Percentiles rank a stretch among this genome's conserved stretches.
phyloP scores from a whole-genome alignment of 495 filamentous ascomycete genomes.

The Penicillium canescens region DNA sequence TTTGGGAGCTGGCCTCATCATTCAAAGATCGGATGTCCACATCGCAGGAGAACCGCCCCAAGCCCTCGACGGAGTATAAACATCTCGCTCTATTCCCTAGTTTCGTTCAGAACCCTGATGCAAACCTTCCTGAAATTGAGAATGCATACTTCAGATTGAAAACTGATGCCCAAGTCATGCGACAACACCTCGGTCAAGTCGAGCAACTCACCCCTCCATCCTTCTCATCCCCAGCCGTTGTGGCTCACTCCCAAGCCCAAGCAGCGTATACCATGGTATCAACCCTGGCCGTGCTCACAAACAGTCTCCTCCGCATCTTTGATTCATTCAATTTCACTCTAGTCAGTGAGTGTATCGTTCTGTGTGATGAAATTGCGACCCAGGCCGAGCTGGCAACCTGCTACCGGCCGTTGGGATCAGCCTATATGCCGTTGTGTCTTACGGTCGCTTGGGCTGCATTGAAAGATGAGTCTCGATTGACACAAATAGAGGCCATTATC shows the following conservation, averaged over 20 bases:
- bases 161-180: constrained; percentile 13
- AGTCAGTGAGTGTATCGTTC: constrained; percentile 9
- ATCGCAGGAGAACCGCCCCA: not conserved
- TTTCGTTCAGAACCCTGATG: constrained; percentile 18
- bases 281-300: constrained; percentile 28
- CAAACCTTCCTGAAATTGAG: constrained; percentile 22
- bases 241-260: constrained; percentile 21
- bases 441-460: constrained; percentile 18
- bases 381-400: constrained; percentile 8
- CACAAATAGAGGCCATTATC: constrained; percentile 7
- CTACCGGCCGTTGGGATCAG: constrained; percentile 25
- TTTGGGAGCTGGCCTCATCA: constrained; percentile 14
- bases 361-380: constrained; percentile 22
- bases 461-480: constrained; percentile 4
- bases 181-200: constrained; percentile 7
- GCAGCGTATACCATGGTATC: constrained; percentile 23
- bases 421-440: constrained; percentile 20
- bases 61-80: constrained; percentile 11
- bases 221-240: not conserved
- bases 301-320: constrained; percentile 27
- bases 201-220: not conserved
- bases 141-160: constrained; percentile 16
- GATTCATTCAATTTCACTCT: constrained; percentile 16
- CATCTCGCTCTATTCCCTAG: constrained; percentile 21
- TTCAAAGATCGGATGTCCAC: constrained; percentile 4